Conservation (phyloP, 2,329 filamentous ascomycete species). For the Aspergillus spinulosporus region DNA sequence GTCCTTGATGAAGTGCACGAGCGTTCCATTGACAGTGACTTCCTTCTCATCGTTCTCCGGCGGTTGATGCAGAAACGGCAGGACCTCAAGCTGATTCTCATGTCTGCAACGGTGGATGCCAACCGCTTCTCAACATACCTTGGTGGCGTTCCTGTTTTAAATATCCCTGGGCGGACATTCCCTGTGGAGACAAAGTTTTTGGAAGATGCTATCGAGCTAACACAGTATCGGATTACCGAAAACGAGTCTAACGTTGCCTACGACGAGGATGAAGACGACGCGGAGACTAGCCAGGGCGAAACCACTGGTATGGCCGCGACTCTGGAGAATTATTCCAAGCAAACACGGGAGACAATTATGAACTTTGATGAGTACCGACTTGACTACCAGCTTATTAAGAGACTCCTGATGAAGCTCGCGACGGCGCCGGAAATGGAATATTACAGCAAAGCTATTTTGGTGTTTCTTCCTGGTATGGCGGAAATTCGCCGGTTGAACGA, state of each 20-base stretch:
- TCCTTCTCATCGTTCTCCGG: conserved; percentile 86
- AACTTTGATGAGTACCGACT: conserved; percentile 89
- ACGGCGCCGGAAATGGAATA: conserved; percentile 63
- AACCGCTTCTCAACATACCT: conserved; percentile 88
- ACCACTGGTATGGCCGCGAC: conserved; percentile 61
- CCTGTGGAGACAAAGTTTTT: conserved; percentile 85
- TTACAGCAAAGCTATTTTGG: conserved; percentile 88
- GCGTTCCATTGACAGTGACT: conserved; percentile 93
- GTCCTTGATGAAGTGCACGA: conserved; percentile 98
- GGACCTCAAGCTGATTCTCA: conserved; percentile 88
- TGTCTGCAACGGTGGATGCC: conserved; percentile 96
- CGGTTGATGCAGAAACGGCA: conserved; percentile 73
- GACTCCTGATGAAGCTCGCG: conserved; percentile 75
- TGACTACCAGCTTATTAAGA: conserved; percentile 81
- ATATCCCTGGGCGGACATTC: conserved; percentile 89
- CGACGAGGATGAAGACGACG: conserved; percentile 50
- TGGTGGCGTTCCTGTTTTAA: conserved; percentile 78
- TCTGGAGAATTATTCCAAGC: conserved; percentile 70
- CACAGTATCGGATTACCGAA: conserved; percentile 70
- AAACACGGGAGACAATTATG: conserved; percentile 72
- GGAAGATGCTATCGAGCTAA: conserved; percentile 89
- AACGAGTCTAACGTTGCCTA: conserved; percentile 45
- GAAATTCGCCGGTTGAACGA: conserved; percentile 90
- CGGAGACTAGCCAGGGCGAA: conserved; percentile 52
- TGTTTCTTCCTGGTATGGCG: conserved; percentile 91